Evolutionary conservation across 169 alveolate species (phyloP).

Genomic region (Plasmodium malariae): DNA sequence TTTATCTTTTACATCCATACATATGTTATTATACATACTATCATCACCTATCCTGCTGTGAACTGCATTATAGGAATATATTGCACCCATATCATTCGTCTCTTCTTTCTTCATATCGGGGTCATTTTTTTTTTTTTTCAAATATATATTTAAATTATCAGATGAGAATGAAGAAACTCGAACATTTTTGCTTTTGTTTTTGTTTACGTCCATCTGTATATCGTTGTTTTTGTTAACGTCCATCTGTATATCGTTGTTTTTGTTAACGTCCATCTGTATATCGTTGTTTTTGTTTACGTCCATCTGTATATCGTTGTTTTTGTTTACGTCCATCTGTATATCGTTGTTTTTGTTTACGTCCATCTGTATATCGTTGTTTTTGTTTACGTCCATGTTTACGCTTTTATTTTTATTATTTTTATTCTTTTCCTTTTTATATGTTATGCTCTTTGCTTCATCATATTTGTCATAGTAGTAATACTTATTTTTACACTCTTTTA

Average conservation of each 20-base stretch:
- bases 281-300: too few species aligned
- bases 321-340: too few species aligned
- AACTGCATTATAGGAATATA: constrained; percentile 16
- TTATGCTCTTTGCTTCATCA: not conserved
- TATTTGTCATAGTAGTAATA: not conserved
- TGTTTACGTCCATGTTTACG: not conserved
- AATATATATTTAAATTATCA: constrained; percentile 7
- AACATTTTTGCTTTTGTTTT: constrained; percentile 2
- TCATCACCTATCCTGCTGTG: not conserved
- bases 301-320: too few species aligned
- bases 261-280: too few species aligned
- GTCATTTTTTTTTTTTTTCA: not conserved
- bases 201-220: too few species aligned
- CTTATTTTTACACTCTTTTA: constrained; percentile 2
- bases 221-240: too few species aligned
- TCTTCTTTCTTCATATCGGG: not conserved
- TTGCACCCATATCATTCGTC: not conserved
- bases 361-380: too few species aligned
- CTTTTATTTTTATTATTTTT: constrained; percentile 12
- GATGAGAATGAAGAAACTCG: constrained; percentile 8
- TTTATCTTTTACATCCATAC: not conserved
- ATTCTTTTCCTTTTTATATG: constrained; percentile 15
- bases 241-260: too few species aligned
- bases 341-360: too few species aligned
- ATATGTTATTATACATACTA: constrained; percentile 26